Conservation (phyloP, 768 basidiomycete species). For the Kwoniella newhampshirensis region DNA sequence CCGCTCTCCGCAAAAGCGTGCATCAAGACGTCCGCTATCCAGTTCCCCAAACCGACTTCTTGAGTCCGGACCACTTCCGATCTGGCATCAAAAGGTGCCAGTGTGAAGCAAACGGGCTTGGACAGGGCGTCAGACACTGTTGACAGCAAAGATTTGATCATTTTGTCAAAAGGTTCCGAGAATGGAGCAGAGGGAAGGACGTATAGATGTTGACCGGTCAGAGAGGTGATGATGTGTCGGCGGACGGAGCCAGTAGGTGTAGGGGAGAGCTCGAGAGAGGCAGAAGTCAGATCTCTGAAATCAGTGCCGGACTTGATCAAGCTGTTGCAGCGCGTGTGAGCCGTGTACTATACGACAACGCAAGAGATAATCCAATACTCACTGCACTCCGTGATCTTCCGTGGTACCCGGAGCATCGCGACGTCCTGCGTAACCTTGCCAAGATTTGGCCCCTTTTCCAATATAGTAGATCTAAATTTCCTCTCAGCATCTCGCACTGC, state of each 20-base stretch:
- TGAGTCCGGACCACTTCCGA: conserved; percentile 71
- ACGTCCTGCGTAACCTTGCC: conserved; percentile 49
- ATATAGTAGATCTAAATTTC: conserved; percentile 22
- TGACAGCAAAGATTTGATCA: conserved; percentile 66
- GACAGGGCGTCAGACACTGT: conserved; percentile 69
- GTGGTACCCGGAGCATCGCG: conserved; percentile 36
- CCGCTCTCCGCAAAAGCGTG: conserved; percentile 62
- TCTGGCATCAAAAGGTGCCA: conserved; percentile 68
- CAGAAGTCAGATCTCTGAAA: conserved; percentile 80
- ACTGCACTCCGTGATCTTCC: conserved; percentile 41
- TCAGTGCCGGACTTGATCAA: conserved; percentile 82
- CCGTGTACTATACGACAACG: not conserved
- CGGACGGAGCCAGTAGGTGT: conserved; percentile 67
- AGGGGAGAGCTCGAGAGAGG: conserved; percentile 64
- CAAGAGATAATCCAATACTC: not conserved
- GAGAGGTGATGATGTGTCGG: conserved; percentile 61
- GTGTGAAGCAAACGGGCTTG: conserved; percentile 71
- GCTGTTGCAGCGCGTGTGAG: conserved; percentile 7
- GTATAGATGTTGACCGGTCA: conserved; percentile 65
- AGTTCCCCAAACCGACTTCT: conserved; percentile 66
- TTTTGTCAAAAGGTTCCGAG: conserved; percentile 60
- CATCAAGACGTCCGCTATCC: conserved; percentile 79
- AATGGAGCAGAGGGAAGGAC: conserved; percentile 64
- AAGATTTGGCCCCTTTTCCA: conserved; percentile 43
- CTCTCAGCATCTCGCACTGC: not conserved